Evolutionary conservation across 805 yeast genomes (phyloP).

Genomic region (Wickerhamomyces pijperi): DNA sequence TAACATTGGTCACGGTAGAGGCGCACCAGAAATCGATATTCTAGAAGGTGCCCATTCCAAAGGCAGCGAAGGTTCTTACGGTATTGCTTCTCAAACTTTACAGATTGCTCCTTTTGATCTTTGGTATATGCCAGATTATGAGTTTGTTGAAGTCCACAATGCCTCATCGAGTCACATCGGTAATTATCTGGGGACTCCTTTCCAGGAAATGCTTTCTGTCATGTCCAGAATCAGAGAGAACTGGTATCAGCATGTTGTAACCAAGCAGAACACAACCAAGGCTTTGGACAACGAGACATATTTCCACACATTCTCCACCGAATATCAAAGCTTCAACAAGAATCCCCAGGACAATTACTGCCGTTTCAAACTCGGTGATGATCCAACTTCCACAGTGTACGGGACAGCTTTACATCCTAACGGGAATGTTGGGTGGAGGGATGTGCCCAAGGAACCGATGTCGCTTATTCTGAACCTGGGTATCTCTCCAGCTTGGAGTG

Average conservation of each 20-base stretch:
- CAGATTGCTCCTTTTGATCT: conserved; percentile 43
- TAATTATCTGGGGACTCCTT: conserved; percentile 38
- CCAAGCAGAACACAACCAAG: conserved; percentile 4
- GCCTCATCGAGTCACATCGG: conserved; percentile 30
- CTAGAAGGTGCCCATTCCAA: conserved; percentile 36
- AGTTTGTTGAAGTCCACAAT: conserved; percentile 31
- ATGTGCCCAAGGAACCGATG: conserved; percentile 40
- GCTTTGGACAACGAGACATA: too few relatives aligned
- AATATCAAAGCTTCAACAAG: conserved; percentile 23
- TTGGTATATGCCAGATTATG: conserved; percentile 42
- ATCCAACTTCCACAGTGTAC: conserved; percentile 34
- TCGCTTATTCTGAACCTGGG: conserved; percentile 36
- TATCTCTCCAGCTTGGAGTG: conserved; percentile 38
- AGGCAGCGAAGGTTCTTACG: conserved; percentile 21
- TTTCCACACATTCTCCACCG: conserved; percentile 34
- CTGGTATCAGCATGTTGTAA: conserved; percentile 33
- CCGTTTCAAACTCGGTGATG: conserved; percentile 34
- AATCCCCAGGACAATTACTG: conserved; percentile 12
- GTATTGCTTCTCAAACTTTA: conserved; percentile 38
- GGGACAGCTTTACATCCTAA: conserved; percentile 34
- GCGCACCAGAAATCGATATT: conserved; percentile 41
- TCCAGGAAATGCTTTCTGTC: conserved; percentile 38
- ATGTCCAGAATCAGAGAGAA: conserved; percentile 31
- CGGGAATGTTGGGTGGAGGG: conserved; percentile 40
- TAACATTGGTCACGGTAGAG: conserved; percentile 35